phyloP scores from a whole-genome alignment of 306 rosid species.

The Hippophae rhamnoides region DNA sequence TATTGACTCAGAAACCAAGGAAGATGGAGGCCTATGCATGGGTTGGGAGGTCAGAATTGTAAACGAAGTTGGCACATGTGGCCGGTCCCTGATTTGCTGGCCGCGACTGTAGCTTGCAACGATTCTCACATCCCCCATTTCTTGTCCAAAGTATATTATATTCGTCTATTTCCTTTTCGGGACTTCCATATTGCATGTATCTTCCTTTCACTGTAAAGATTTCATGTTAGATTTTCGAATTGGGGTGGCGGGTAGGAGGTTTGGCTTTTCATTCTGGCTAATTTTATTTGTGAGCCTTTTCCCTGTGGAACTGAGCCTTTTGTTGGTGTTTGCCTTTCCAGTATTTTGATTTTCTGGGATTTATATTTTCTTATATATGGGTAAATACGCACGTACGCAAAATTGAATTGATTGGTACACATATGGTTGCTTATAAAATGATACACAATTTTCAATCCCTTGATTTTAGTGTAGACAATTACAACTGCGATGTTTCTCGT shows the following conservation, averaged over 20 bases:
- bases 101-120: slow-evolving; percentile 65
- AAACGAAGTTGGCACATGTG: slow-evolving; percentile 97
- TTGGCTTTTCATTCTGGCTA: not conserved
- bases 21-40: slow-evolving; percentile 93
- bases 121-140: slow-evolving; percentile 50
- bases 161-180: not conserved
- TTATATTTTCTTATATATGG: too few species aligned
- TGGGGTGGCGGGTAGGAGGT: not conserved
- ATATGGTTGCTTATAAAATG: too few species aligned
- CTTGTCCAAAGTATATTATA: slow-evolving; percentile 50
- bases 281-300: not conserved
- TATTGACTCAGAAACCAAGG: slow-evolving; percentile 52
- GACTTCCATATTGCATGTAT: not conserved
- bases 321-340: too few species aligned
- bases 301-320: too few species aligned
- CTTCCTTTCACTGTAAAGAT: not conserved
- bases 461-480: too few species aligned
- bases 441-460: too few species aligned
- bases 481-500: too few species aligned
- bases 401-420: too few species aligned
- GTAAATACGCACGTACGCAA: too few species aligned
- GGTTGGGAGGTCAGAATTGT: slow-evolving; percentile 74
- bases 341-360: too few species aligned
- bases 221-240: slow-evolving; percentile 2
- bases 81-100: slow-evolving; percentile 74